phyloP scores from a whole-genome alignment of 2,329 filamentous ascomycete genomes.

The Didymella keratinophila region DNA sequence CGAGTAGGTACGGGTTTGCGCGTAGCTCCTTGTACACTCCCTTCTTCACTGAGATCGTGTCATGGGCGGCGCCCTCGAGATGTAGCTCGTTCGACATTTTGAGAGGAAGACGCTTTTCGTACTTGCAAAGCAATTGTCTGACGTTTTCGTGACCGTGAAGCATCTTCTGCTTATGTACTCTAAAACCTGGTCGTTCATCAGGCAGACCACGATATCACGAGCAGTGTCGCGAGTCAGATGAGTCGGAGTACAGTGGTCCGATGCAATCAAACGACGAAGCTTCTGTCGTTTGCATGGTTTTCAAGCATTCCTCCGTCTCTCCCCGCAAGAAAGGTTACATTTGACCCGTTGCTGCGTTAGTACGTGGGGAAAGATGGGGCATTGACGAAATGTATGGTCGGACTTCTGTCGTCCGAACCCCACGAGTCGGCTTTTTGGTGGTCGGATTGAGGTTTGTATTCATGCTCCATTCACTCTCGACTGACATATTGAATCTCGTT shows the following conservation, averaged over 20 bases:
- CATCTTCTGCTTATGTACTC: constrained; percentile 14
- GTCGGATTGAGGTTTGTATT: not conserved
- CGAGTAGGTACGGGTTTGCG: constrained; percentile 33
- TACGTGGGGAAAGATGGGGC: constrained; percentile 16
- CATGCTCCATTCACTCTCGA: constrained; percentile 1
- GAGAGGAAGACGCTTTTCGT: not conserved
- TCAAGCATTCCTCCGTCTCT: not conserved
- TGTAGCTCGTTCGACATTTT: constrained; percentile 19
- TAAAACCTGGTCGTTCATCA: not conserved
- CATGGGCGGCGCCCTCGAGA: constrained; percentile 12
- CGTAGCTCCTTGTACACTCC: constrained; percentile 32
- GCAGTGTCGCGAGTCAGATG: constrained; percentile 17
- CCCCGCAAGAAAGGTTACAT: constrained; percentile 20
- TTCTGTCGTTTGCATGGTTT: constrained; percentile 11
- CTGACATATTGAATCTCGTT: constrained; percentile 1
- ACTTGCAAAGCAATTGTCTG: not conserved
- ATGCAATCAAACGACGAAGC: constrained; percentile 19
- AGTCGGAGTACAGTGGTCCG: constrained; percentile 30
- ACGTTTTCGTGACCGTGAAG: not conserved
- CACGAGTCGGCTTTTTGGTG: constrained; percentile 12
- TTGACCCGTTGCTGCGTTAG: constrained; percentile 15
- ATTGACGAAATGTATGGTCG: constrained; percentile 18
- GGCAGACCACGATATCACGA: constrained; percentile 2
- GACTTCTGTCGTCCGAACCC: constrained; percentile 33
- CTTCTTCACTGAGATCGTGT: constrained; percentile 19